Percentiles rank a stretch among this genome's conserved stretches.
These are phyloP conservation scores for Penicillium sp. DNA, from an alignment of 2,329 filamentous ascomycete species.

Conservation along the genomic window DNA sequence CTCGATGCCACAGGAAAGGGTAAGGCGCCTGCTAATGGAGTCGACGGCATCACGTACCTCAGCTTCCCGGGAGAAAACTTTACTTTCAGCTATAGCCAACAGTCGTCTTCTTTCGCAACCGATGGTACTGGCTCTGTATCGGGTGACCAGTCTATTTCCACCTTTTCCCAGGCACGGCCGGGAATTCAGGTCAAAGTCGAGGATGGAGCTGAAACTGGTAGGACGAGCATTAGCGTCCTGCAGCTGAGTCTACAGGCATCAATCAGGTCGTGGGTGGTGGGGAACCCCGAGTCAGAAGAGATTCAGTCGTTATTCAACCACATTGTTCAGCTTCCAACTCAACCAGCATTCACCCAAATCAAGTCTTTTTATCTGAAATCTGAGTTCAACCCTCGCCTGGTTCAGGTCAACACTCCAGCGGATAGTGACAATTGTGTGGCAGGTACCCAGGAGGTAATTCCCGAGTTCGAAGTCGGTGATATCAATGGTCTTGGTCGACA, in stretches of 20 bases:
- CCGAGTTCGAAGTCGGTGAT: constrained; percentile 5
- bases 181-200: not conserved
- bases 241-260: not conserved
- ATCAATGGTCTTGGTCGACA: not conserved
- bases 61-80: constrained; percentile 1
- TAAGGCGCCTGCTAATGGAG: not conserved
- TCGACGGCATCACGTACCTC: not conserved
- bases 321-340: not conserved
- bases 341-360: constrained; percentile 2
- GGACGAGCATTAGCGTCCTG: not conserved
- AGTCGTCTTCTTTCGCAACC: not conserved
- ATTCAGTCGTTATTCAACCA: constrained; percentile 1
- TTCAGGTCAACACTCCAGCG: not conserved
- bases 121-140: not conserved
- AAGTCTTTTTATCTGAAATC: constrained; percentile 1
- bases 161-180: not conserved
- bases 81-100: not conserved
- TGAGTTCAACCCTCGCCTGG: constrained; percentile 9
- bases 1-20: not conserved
- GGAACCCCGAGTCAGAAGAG: not conserved
- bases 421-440: not conserved
- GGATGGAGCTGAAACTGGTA: not conserved
- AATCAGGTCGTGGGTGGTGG: not conserved
- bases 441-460: not conserved
- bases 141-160: not conserved